Evolutionary conservation across 257 asterid genomes (phyloP), one percentile per base, ranked within the genome.

Genomic region (Solanum pimpinellifolium): DNA sequence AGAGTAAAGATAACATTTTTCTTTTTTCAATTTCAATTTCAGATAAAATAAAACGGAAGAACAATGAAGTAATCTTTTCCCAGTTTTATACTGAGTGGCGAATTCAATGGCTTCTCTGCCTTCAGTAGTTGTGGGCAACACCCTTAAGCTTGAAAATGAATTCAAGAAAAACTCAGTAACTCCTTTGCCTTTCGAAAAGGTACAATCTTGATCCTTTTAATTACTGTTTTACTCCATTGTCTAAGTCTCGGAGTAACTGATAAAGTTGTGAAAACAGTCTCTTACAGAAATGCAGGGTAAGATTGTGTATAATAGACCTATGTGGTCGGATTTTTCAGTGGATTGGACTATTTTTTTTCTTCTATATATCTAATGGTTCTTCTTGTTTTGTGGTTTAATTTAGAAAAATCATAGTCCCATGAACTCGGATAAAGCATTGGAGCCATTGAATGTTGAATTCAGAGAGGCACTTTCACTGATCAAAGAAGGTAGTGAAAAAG

Each of bases 41-140:
- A 78, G 16, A 80, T 81, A 18, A 80, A 72, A 81, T 81, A 18
- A 49, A 31, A 31, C 20, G 9, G 52, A 27, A 49, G 69, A 81
- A 49, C 46, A 81, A 49, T 81, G 85, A 49, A 31, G 44, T 81
- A 47, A 29, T 9, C 25, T 47, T 49, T 18, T 18, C 68, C 84
- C 13, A 25, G 60, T 56, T 44, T 77, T 25, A 15, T 77, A 27
- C 84, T 1, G 2, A 7, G 16, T 85, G 72, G 75, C 2, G 66
- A 31, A 89, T 87, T 83, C 88, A 96, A 96, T 96, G 99, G 98
- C 99, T n/a, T 93, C 98, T 78, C 90, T 96, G 90, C 97, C 97
- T 47, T 92, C 96, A 27, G 91, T 91, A 85, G 90, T 87, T 73
- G 91, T 91, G 86, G 92, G 89, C 91, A 93, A 87, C 94, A 80